Evolutionary conservation across 202 grass and related monocot species (phyloP).

Genomic region (Setaria italica): DNA sequence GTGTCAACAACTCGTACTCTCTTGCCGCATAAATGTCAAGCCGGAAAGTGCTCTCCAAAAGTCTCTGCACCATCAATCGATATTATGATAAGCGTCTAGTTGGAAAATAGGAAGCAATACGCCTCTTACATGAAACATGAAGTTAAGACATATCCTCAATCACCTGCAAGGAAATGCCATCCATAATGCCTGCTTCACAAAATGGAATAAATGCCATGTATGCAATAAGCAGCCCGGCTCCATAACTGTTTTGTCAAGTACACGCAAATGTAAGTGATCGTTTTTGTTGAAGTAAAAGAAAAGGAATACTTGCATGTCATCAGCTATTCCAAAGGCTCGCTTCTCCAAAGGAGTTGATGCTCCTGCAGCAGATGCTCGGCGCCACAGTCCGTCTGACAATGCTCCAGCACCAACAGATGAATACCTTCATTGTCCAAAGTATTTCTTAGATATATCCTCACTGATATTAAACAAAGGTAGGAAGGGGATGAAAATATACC

Average conservation of each 20-base stretch:
- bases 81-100: conserved; percentile 14
- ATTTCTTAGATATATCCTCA: conserved; percentile 19
- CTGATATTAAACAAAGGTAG: conserved; percentile 11
- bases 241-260: conserved; percentile 66
- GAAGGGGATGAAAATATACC: conserved; percentile 50
- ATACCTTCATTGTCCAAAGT: conserved; percentile 57
- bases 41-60: conserved; percentile 84
- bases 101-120: conserved; percentile 12
- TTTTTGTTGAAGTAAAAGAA: conserved; percentile 29
- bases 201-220: conserved; percentile 98
- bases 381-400: conserved; percentile 77
- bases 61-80: conserved; percentile 61
- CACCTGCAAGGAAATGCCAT: conserved; percentile 92
- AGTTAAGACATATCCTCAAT: conserved; percentile 34
- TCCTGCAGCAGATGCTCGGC: conserved; percentile 75
- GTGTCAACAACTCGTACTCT: conserved; percentile 69
- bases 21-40: conserved; percentile 83
- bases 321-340: conserved; percentile 88
- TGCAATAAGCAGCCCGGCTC: conserved; percentile 87
- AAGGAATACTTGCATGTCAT: conserved; percentile 76
- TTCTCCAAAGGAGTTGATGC: conserved; percentile 89
- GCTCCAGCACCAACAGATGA: conserved; percentile 59
- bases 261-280: conserved; percentile 6
- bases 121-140: conserved; percentile 12
- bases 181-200: conserved; percentile 76